These are phyloP conservation scores for Epithemia pelagica DNA, from an alignment of 108 stramenopile genomes.

Conservation along the genomic window DNA sequence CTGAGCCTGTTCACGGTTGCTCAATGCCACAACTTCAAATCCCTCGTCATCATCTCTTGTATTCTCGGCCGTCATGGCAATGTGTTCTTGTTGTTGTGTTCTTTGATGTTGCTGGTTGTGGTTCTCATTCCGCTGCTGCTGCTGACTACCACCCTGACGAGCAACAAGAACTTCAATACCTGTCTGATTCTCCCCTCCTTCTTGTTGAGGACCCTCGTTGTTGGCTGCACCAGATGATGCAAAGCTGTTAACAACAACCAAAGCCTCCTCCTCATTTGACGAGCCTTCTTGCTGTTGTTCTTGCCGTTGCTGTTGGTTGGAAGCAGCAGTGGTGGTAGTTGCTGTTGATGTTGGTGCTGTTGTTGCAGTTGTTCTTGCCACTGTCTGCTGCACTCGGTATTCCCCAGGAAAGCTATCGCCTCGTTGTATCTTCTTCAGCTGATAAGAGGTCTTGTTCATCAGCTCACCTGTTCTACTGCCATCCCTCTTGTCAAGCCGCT, in stretches of 20 bases:
- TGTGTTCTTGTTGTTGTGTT: neutral
- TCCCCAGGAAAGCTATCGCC: no score
- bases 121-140: neutral
- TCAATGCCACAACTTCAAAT: no score
- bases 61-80: neutral
- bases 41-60: no score
- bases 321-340: no score
- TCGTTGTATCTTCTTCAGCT: no score
- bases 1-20: neutral
- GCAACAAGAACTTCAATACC: no score
- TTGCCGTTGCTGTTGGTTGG: neutral
- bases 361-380: conserved; percentile 31
- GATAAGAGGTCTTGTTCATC: no score
- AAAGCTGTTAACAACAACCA: no score
- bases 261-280: neutral
- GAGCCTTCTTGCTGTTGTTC: neutral
- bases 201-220: neutral
- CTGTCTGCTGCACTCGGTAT: no score
- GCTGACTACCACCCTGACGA: neutral
- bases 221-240: neutral
- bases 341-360: neutral
- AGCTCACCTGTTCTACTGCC: no score
- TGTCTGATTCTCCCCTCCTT: no score
- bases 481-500: no score
- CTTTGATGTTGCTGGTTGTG: neutral